phyloP scores from a whole-genome alignment of 768 basidiomycete genomes.

The Leccinum fibrillosum region DNA sequence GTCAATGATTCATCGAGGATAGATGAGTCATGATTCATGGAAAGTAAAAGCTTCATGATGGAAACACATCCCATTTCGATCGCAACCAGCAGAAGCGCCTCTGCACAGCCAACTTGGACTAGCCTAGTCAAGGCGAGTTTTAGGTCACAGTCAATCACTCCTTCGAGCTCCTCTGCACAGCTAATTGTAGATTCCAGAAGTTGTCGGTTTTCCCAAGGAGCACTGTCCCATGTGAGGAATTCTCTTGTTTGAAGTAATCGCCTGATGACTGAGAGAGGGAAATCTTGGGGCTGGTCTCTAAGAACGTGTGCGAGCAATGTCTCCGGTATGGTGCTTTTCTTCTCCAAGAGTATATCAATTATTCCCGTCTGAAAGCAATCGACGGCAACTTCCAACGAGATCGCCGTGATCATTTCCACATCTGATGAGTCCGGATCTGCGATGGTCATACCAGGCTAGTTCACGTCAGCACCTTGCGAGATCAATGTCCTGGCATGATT shows the following conservation, averaged over 20 bases:
- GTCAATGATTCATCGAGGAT: not conserved
- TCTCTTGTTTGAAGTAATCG: too few relatives aligned
- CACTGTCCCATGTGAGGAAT: too few relatives aligned
- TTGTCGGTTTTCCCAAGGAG: too few relatives aligned
- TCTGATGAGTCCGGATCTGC: not conserved
- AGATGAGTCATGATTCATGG: not conserved
- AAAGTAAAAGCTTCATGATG: not conserved
- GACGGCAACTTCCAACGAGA: not conserved
- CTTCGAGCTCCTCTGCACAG: too few relatives aligned
- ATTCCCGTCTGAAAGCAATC: not conserved
- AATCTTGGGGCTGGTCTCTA: not conserved
- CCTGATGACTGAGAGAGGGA: not conserved
- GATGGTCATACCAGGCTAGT: not conserved
- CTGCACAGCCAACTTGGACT: not conserved
- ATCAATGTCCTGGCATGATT: not conserved
- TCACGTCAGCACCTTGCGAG: not conserved
- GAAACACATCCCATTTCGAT: conserved; percentile 6
- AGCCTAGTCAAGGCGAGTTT: not conserved
- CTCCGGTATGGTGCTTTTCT: not conserved
- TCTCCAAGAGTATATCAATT: not conserved
- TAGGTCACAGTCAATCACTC: not conserved
- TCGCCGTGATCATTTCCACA: not conserved
- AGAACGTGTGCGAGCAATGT: not conserved
- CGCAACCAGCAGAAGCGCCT: conserved; percentile 3
- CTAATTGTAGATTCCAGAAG: too few relatives aligned